phyloP scores from a whole-genome alignment of 768 basidiomycete genomes.

The Naganishia vishniacii region DNA sequence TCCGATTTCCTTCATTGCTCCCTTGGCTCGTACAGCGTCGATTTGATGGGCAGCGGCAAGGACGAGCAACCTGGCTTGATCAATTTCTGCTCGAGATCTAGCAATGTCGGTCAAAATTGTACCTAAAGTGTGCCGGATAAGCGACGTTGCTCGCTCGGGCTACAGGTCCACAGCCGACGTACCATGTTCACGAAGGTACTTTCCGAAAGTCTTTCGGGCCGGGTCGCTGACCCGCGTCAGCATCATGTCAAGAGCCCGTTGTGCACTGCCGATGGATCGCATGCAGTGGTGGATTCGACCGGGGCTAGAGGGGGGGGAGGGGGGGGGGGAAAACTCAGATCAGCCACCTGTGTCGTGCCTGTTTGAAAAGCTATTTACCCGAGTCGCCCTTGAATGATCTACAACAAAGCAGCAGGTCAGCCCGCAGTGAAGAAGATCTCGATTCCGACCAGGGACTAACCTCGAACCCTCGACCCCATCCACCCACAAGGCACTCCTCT shows the following conservation, averaged over 20 bases:
- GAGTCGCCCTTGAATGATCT: conserved; percentile 92
- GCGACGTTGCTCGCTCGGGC: too few species aligned
- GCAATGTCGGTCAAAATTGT: conserved; percentile 88
- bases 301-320: too few species aligned
- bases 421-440: too few species aligned
- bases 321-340: too few species aligned
- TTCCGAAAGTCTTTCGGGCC: conserved; percentile 84
- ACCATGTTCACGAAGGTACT: conserved; percentile 86
- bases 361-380: conserved; percentile 58
- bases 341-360: too few species aligned
- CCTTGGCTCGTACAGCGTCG: conserved; percentile 84
- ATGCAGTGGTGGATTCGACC: conserved; percentile 98
- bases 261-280: conserved; percentile 87
- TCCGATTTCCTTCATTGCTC: conserved; percentile 93
- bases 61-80: conserved; percentile 77
- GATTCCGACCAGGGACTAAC: conserved; percentile 47
- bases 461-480: conserved; percentile 95
- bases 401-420: background rate
- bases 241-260: conserved; percentile 77
- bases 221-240: conserved; percentile 90
- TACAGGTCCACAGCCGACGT: too few species aligned
- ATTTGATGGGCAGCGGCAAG: conserved; percentile 88
- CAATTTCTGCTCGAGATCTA: conserved; percentile 86
- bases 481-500: conserved; percentile 64
- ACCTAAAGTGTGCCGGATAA: background rate